Evolutionary conservation across 2,329 filamentous ascomycete species (phyloP).

Genomic region (Neofusicoccum ribis): DNA sequence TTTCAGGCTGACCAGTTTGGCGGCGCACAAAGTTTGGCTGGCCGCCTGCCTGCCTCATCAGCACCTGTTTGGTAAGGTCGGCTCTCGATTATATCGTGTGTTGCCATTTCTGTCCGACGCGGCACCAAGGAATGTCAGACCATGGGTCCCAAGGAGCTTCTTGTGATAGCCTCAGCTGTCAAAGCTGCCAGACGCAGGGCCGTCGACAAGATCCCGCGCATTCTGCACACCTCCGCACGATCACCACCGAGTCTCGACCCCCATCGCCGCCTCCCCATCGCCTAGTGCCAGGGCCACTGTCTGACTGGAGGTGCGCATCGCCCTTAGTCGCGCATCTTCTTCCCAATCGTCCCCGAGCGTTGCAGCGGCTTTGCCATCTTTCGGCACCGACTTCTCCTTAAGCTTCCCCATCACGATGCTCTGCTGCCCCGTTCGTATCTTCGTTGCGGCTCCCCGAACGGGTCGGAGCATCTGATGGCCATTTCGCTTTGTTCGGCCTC

Average conservation of each 20-base stretch:
- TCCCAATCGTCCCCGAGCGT: not conserved
- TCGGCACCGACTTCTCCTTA: conserved; percentile 1
- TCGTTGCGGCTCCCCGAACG: conserved; percentile 1
- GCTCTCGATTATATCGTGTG: not conserved
- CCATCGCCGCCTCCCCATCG: not conserved
- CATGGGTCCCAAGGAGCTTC: conserved; percentile 1
- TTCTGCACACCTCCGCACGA: not conserved
- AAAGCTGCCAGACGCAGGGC: not conserved
- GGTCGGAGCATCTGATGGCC: conserved; percentile 2
- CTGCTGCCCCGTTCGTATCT: not conserved
- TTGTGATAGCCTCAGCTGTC: not conserved
- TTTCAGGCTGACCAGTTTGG: conserved; percentile 5
- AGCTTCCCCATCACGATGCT: not conserved
- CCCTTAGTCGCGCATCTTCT: not conserved
- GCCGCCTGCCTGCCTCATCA: conserved; percentile 10
- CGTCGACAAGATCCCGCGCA: not conserved
- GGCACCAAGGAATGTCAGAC: conserved; percentile 7
- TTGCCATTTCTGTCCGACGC: conserved; percentile 10
- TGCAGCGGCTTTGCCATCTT: not conserved
- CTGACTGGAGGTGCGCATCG: not conserved
- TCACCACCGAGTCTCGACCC: conserved; percentile 4
- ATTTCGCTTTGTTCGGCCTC: not conserved
- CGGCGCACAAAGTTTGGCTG: conserved; percentile 7
- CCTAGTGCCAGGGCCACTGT: conserved; percentile 5
- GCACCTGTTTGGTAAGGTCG: not conserved